phyloP scores from a whole-genome alignment of 2,329 filamentous ascomycete genomes.

The Neospermospora avenae region DNA sequence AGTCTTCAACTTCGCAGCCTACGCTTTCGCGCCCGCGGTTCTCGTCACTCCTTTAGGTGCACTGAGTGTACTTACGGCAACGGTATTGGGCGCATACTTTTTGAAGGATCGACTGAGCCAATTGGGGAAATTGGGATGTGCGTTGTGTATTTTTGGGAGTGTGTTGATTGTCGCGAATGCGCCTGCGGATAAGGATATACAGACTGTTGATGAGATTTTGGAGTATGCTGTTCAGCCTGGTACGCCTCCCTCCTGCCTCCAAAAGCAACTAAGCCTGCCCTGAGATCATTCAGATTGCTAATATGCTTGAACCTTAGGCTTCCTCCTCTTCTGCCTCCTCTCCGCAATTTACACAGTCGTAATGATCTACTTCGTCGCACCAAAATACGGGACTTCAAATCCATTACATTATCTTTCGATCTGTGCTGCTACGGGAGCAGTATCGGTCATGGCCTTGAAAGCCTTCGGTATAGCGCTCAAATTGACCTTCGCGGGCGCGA shows the following conservation, averaged over 20 bases:
- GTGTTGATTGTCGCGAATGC: conserved; percentile 98
- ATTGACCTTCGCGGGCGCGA: conserved; percentile 86
- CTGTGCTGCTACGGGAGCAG: conserved; percentile 92
- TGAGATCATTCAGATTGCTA: too few relatives aligned
- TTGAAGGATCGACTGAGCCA: conserved; percentile 83
- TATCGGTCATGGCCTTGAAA: conserved; percentile 99
- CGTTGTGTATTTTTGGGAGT: conserved; percentile 91
- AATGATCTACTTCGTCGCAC: conserved; percentile 96
- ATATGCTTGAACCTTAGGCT: conserved; percentile 54
- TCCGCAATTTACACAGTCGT: conserved; percentile 81
- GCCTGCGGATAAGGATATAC: conserved; percentile 86
- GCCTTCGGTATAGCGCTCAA: conserved; percentile 97
- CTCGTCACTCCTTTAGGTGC: conserved; percentile 93
- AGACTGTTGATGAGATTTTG: conserved; percentile 88
- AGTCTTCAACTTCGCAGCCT: conserved; percentile 95
- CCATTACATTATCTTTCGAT: conserved; percentile 96
- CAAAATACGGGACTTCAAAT: conserved; percentile 88
- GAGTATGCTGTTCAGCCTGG: conserved; percentile 87
- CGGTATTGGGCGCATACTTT: conserved; percentile 93
- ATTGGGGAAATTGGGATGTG: conserved; percentile 89
- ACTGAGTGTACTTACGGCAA: conserved; percentile 90
- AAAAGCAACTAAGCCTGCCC: too few relatives aligned
- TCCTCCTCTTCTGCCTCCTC: conserved; percentile 78
- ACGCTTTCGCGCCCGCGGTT: conserved; percentile 98
- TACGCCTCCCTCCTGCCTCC: conserved; percentile 41